These are phyloP conservation scores for Breynia disticha DNA, from an alignment of 441 rosid species.

Conservation along the genomic window DNA sequence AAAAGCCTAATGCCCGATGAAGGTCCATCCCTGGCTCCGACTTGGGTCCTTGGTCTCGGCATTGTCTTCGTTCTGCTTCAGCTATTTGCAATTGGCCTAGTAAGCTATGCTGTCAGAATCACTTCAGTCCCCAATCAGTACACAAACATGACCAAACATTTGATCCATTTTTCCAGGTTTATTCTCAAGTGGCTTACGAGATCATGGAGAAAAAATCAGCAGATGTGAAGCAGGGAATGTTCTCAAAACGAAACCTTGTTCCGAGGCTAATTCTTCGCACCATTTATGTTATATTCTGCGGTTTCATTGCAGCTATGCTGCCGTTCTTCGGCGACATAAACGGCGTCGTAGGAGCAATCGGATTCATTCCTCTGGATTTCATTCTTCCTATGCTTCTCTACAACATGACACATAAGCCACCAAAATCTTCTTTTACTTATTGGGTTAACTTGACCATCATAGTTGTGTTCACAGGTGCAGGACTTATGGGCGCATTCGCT, in stretches of 20 bases:
- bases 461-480: conserved; percentile 49
- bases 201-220: conserved; percentile 32
- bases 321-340: conserved; percentile 53
- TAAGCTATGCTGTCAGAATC: conserved; percentile 23
- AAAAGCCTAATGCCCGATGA: conserved; percentile 34
- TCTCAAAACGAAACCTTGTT: conserved; percentile 31
- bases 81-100: conserved; percentile 83
- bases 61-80: conserved; percentile 71
- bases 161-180: conserved; percentile 20
- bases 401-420: conserved; percentile 37
- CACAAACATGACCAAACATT: too few relatives aligned
- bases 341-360: conserved; percentile 42
- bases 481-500: conserved; percentile 71
- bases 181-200: conserved; percentile 45
- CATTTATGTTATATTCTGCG: conserved; percentile 20
- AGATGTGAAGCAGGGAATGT: conserved; percentile 29
- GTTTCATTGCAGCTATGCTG: conserved; percentile 29
- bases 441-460: conserved; percentile 62
- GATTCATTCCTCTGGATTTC: conserved; percentile 45
- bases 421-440: conserved; percentile 31
- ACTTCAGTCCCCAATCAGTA: too few relatives aligned
- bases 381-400: conserved; percentile 38
- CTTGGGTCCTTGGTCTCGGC: conserved; percentile 57
- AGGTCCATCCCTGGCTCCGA: conserved; percentile 72
- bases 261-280: conserved; percentile 39